phyloP scores from a whole-genome alignment of 345 rosid species.

The Hirschfeldia incana region DNA sequence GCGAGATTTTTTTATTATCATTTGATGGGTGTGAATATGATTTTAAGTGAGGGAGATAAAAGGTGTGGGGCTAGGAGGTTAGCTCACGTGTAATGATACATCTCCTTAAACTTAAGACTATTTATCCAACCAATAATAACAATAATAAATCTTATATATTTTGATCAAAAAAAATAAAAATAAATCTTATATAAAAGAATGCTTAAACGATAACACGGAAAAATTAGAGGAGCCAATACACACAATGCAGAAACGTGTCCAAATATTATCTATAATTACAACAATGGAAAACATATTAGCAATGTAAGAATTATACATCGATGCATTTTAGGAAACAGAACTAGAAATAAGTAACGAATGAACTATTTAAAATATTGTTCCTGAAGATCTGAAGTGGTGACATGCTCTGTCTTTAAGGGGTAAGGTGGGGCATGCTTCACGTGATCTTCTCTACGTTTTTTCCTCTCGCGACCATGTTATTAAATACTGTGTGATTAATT shows the following conservation, averaged over 20 bases:
- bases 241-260: constrained; percentile 27
- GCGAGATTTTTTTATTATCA: constrained; percentile 16
- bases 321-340: background rate
- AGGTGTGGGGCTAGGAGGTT: constrained; percentile 67
- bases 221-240: constrained; percentile 8
- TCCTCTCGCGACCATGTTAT: constrained; percentile 24
- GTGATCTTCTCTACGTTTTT: constrained; percentile 56
- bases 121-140: constrained; percentile 13
- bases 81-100: constrained; percentile 83
- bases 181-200: background rate
- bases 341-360: background rate
- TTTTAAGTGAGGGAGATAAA: constrained; percentile 49
- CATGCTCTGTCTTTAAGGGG: constrained; percentile 55
- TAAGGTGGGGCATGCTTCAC: constrained; percentile 75
- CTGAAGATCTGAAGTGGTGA: constrained; percentile 40
- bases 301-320: constrained; percentile 38
- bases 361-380: background rate
- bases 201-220: background rate
- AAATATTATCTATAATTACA: constrained; percentile 2
- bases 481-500: constrained; percentile 14
- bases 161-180: too few relatives aligned
- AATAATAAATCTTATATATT: background rate
- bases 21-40: constrained; percentile 44
- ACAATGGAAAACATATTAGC: background rate
- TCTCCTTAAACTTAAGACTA: constrained; percentile 45